Evolutionary conservation across 768 basidiomycete species (phyloP).

Genomic region (Mycena olivaceomarginata): DNA sequence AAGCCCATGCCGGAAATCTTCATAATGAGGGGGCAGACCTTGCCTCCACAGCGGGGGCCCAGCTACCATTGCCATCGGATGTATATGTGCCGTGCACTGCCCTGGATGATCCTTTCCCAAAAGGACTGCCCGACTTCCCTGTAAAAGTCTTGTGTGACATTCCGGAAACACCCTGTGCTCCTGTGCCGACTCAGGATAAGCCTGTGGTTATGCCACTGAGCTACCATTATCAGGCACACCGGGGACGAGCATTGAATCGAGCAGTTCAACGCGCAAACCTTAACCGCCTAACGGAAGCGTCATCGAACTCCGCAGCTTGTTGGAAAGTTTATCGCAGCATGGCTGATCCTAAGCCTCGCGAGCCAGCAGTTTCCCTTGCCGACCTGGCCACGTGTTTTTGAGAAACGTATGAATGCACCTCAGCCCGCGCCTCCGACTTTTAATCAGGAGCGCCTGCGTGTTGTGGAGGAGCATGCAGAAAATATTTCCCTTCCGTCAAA

Average conservation of each 20-base stretch:
- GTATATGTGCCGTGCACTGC: not conserved
- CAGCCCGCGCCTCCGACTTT: not conserved
- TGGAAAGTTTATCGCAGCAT: conserved; percentile 7
- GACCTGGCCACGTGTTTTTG: conserved; percentile 13
- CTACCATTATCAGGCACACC: not conserved
- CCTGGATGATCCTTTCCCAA: no score
- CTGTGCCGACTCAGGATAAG: not conserved
- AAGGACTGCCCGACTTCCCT: not conserved
- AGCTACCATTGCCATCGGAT: not conserved
- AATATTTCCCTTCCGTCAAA: conserved; percentile 10
- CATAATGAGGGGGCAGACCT: not conserved
- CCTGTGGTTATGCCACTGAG: not conserved
- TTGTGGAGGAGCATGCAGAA: not conserved
- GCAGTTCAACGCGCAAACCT: not conserved
- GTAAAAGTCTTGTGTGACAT: not conserved
- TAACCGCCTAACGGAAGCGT: not conserved
- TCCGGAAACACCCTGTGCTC: not conserved
- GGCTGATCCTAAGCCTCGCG: not conserved
- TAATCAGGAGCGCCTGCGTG: not conserved
- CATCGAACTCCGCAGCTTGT: conserved; percentile 26
- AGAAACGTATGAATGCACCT: conserved; percentile 10
- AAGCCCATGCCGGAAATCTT: no score
- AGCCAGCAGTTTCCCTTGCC: not conserved
- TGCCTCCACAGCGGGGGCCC: not conserved
- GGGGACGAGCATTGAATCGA: not conserved